These are phyloP conservation scores for Aspergillus transmontanensis DNA, from an alignment of 2,329 filamentous ascomycete species.

Conservation along the genomic window DNA sequence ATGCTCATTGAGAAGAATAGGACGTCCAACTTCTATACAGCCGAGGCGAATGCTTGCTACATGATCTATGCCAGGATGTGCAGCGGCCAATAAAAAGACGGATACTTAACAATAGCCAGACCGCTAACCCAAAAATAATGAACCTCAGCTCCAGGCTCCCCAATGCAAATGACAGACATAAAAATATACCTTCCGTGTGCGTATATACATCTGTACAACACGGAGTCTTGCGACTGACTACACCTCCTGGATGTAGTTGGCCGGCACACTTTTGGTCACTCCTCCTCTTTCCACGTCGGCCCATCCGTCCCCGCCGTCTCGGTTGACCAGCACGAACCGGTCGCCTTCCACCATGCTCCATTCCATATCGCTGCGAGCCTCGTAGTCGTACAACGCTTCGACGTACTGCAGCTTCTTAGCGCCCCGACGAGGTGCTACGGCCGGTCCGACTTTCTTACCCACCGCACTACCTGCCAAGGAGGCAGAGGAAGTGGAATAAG, in stretches of 20 bases:
- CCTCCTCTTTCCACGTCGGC: slow-evolving; percentile 93
- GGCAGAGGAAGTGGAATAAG: slow-evolving; percentile 75
- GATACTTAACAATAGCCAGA: background rate
- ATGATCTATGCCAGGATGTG: background rate
- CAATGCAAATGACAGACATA: slow-evolving; percentile 2
- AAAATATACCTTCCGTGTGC: background rate
- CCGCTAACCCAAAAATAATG: background rate
- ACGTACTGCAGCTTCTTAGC: slow-evolving; percentile 95
- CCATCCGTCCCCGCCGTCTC: slow-evolving; percentile 93
- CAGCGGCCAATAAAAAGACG: background rate
- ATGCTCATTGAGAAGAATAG: background rate
- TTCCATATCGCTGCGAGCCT: slow-evolving; percentile 80
- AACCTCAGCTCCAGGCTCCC: slow-evolving; percentile 1
- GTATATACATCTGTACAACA: background rate
- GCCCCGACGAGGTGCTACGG: slow-evolving; percentile 84
- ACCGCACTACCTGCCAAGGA: slow-evolving; percentile 60
- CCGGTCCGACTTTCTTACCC: slow-evolving; percentile 74
- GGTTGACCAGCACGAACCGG: slow-evolving; percentile 83
- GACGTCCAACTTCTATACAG: slow-evolving; percentile 2
- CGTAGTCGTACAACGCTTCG: slow-evolving; percentile 89
- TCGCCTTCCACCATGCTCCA: slow-evolving; percentile 91
- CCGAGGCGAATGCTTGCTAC: background rate
- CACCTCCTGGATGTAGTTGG: slow-evolving; percentile 84
- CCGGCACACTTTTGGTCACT: slow-evolving; percentile 83
- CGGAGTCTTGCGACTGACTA: slow-evolving; percentile 33